Evolutionary conservation across 1,139 yeast genomes (phyloP).

Genomic region (Citeromyces hawaiiensis): DNA sequence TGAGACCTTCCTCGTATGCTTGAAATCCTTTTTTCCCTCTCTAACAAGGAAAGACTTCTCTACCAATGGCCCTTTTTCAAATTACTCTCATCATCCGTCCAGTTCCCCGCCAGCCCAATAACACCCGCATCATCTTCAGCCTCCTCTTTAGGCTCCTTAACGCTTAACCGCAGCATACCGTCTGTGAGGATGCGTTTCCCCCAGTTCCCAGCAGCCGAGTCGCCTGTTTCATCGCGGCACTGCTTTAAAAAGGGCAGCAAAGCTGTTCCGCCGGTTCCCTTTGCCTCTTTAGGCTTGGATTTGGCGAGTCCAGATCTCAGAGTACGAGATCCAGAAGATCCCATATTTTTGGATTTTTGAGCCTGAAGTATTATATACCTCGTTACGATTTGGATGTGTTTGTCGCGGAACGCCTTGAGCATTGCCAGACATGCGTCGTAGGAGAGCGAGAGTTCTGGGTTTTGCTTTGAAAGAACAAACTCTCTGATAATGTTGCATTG

Average conservation of each 20-base stretch:
- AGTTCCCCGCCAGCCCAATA: conserved; percentile 15
- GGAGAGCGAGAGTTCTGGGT: conserved; percentile 51
- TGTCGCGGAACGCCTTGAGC: conserved; percentile 81
- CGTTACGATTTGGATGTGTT: conserved; percentile 86
- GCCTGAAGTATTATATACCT: conserved; percentile 78
- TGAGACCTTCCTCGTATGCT: no score
- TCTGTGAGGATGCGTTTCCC: conserved; percentile 65
- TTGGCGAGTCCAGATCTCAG: conserved; percentile 51
- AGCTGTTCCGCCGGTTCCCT: conserved; percentile 93
- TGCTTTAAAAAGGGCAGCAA: conserved; percentile 85
- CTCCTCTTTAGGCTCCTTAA: neutral
- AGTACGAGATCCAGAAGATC: conserved; percentile 34
- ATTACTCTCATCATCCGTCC: conserved; percentile 13
- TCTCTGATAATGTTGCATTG: conserved; percentile 47
- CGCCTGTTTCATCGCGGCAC: conserved; percentile 93
- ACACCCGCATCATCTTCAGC: conserved; percentile 1
- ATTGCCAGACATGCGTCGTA: conserved; percentile 88
- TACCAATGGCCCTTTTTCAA: conserved; percentile 15
- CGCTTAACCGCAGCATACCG: conserved; percentile 20
- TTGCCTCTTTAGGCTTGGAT: conserved; percentile 34
- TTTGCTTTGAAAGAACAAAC: conserved; percentile 33
- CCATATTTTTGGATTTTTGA: conserved; percentile 33
- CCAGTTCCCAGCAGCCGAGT: conserved; percentile 84
- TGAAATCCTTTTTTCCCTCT: no score
- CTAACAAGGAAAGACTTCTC: no score